Conservation (phyloP, 306 rosid species). For the Argentina anserina region DNA sequence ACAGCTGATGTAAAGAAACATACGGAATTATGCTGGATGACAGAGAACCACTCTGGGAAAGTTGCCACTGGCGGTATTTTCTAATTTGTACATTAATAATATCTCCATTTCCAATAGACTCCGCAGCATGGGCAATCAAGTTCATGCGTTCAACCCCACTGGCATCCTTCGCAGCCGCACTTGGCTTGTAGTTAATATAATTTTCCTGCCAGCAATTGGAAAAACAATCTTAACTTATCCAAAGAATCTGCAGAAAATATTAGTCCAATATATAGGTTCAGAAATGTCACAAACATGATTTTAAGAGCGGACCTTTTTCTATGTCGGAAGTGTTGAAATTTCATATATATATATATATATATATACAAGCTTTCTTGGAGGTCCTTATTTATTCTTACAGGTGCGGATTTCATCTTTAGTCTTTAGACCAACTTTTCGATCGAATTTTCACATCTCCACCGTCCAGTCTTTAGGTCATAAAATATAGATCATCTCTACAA, state of each 20-base stretch:
- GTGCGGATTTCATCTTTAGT: no score
- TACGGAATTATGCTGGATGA: conserved; percentile 92
- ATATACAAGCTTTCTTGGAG: no score
- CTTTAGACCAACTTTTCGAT: no score
- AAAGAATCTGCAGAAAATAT: neutral
- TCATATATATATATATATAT: no score
- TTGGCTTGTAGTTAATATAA: conserved; percentile 82
- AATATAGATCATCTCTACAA: no score
- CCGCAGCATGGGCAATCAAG: conserved; percentile 83
- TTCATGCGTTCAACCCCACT: conserved; percentile 74
- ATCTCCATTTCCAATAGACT: conserved; percentile 91
- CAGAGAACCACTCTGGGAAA: conserved; percentile 73
- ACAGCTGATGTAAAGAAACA: conserved; percentile 38
- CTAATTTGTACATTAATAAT: conserved; percentile 89
- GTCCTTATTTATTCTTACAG: no score
- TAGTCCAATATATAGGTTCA: neutral
- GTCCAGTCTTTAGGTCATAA: no score
- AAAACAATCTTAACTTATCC: neutral
- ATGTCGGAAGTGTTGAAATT: neutral
- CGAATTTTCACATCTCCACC: no score
- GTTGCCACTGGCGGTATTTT: conserved; percentile 97
- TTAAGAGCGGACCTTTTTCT: neutral
- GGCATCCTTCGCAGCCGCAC: conserved; percentile 65
- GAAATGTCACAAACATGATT: neutral
- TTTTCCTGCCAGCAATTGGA: conserved; percentile 66